phyloP scores from a whole-genome alignment of 176 grass and related monocot species.

The Carex pumila region DNA sequence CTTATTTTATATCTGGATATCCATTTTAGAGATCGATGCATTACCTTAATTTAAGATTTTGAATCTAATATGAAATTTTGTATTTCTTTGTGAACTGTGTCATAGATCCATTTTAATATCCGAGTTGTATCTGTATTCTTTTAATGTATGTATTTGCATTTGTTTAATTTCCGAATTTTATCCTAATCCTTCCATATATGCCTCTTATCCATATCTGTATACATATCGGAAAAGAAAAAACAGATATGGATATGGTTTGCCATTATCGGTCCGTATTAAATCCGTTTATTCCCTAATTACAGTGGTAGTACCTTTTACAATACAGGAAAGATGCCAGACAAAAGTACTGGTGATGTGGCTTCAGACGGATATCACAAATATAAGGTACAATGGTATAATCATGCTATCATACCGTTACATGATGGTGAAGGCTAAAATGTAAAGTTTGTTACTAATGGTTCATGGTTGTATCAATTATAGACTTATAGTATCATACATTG shows the following conservation, averaged over 20 bases:
- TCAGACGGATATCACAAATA: slow-evolving; percentile 59
- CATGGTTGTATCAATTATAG: not conserved
- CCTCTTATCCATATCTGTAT: not conserved
- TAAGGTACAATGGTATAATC: slow-evolving; percentile 23
- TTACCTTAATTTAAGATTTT: too few relatives aligned
- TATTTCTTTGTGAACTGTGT: too few relatives aligned
- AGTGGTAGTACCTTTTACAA: not conserved
- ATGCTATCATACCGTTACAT: not conserved
- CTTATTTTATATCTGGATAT: too few relatives aligned
- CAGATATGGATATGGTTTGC: not conserved
- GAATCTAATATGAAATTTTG: too few relatives aligned
- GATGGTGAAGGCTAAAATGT: not conserved
- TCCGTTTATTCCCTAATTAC: not conserved
- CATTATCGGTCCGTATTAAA: not conserved
- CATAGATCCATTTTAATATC: too few relatives aligned
- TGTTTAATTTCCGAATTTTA: not conserved
- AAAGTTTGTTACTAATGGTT: too few relatives aligned
- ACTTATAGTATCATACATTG: not conserved
- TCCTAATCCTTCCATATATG: too few relatives aligned
- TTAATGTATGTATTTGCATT: too few relatives aligned
- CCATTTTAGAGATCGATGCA: too few relatives aligned
- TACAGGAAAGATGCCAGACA: slow-evolving; percentile 39
- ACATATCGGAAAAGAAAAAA: not conserved
- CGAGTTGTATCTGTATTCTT: too few relatives aligned
- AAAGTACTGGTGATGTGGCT: slow-evolving; percentile 46